A percentile compares a stretch with the other conserved stretches of the same genome.
Evolutionary conservation across 2,329 filamentous ascomycete genomes (phyloP).

Genomic region (Aureobasidium sp.): DNA sequence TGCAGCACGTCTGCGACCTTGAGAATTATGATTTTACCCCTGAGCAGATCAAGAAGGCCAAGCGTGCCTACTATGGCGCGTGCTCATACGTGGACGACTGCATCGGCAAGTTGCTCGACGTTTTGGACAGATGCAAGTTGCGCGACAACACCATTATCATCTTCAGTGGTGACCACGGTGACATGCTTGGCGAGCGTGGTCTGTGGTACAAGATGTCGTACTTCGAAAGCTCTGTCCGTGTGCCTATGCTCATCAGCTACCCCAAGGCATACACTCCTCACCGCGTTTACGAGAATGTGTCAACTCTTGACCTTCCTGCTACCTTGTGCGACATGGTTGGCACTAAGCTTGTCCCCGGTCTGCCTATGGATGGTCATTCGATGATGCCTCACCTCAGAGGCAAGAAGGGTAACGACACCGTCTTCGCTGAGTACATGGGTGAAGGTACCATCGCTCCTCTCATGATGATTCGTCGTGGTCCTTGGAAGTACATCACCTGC

Average conservation of each 20-base stretch:
- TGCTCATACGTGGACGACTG: conserved; percentile 93
- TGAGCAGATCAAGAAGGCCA: conserved; percentile 77
- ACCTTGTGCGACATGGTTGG: conserved; percentile 80
- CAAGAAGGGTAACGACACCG: conserved; percentile 67
- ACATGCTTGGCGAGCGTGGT: conserved; percentile 89
- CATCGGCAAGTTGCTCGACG: conserved; percentile 72
- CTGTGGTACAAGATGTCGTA: conserved; percentile 99
- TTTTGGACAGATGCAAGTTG: conserved; percentile 71
- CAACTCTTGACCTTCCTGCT: conserved; percentile 82
- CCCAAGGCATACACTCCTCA: conserved; percentile 68
- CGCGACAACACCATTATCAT: conserved; percentile 83
- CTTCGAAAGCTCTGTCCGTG: conserved; percentile 84
- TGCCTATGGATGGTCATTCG: conserved; percentile 83
- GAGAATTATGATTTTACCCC: conserved; percentile 77
- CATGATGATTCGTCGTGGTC: conserved; percentile 86
- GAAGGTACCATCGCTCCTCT: conserved; percentile 84
- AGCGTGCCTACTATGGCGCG: conserved; percentile 84
- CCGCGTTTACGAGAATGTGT: conserved; percentile 76
- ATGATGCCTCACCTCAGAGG: conserved; percentile 71
- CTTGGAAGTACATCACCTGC: conserved; percentile 87
- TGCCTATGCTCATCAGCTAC: conserved; percentile 78
- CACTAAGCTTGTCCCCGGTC: conserved; percentile 56
- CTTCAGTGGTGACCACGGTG: conserved; percentile 89
- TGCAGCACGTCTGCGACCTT: conserved; percentile 80
- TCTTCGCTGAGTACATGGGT: conserved; percentile 92